A percentile compares a stretch with the other conserved stretches of the same genome.
Conservation (phyloP, 2,329 filamentous ascomycete species). For the Periglandula ipomoeae region DNA sequence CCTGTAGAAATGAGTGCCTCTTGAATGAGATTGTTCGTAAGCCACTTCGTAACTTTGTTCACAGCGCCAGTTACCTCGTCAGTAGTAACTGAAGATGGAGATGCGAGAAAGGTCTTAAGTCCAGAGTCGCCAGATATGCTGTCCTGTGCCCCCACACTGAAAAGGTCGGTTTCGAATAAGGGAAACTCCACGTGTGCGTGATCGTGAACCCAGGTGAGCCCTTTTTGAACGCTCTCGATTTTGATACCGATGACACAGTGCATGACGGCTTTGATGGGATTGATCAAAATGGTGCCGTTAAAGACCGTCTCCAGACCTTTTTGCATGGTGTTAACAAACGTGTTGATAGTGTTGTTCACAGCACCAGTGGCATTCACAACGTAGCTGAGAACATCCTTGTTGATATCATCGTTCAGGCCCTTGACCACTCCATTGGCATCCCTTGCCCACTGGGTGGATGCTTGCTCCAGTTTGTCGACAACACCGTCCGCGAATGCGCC, state of each 20-base stretch:
- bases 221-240: conserved; percentile 73
- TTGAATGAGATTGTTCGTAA: conserved; percentile 59
- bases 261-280: conserved; percentile 70
- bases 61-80: conserved; percentile 78
- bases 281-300: conserved; percentile 69
- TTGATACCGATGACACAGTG: conserved; percentile 85
- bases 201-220: conserved; percentile 87
- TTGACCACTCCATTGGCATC: conserved; percentile 66
- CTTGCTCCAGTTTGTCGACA: conserved; percentile 59
- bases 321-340: conserved; percentile 70
- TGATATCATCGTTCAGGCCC: conserved; percentile 67
- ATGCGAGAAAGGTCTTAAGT: conserved; percentile 65
- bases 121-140: conserved; percentile 49
- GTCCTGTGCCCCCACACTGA: conserved; percentile 66
- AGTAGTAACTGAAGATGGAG: conserved; percentile 60
- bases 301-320: conserved; percentile 68
- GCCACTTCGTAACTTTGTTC: conserved; percentile 54
- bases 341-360: conserved; percentile 77
- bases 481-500: conserved; percentile 73
- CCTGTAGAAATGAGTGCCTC: conserved; percentile 73
- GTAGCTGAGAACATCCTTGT: conserved; percentile 77
- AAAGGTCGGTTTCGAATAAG: conserved; percentile 66
- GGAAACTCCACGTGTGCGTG: conserved; percentile 79
- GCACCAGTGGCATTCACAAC: conserved; percentile 75
- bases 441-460: conserved; percentile 67